Evolutionary conservation across 2,329 filamentous ascomycete species (phyloP).

Genomic region (Coniochaeta ligniaria): DNA sequence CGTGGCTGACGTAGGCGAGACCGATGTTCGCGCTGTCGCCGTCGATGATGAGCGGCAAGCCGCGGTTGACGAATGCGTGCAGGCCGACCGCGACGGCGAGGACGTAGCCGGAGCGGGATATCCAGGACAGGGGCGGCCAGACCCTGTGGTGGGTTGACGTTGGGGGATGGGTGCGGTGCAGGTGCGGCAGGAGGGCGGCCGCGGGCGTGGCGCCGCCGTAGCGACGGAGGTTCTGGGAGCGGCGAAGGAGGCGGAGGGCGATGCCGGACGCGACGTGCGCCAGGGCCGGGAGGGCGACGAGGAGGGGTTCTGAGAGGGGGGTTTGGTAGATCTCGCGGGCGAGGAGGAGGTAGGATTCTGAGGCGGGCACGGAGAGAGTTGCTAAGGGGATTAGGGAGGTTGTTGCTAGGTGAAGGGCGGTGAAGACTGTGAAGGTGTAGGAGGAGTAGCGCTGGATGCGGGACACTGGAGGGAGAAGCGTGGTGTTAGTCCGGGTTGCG

Average conservation of each 20-base stretch:
- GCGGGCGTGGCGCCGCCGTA: constrained; percentile 63
- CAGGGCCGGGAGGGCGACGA: constrained; percentile 68
- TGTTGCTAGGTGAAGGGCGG: constrained; percentile 70
- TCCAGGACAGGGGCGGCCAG: constrained; percentile 68
- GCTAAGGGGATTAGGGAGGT: constrained; percentile 74
- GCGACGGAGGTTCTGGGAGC: constrained; percentile 61
- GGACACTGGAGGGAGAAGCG: constrained; percentile 47
- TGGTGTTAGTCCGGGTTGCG: constrained; percentile 6
- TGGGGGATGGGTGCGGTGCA: constrained; percentile 19
- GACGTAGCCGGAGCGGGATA: constrained; percentile 65
- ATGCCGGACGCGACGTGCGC: constrained; percentile 74
- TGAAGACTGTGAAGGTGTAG: constrained; percentile 74
- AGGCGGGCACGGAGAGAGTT: constrained; percentile 63
- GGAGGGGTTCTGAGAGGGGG: constrained; percentile 66
- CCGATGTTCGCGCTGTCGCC: constrained; percentile 84
- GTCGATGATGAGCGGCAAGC: constrained; percentile 67
- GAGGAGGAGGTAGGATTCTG: constrained; percentile 82
- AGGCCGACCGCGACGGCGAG: constrained; percentile 58
- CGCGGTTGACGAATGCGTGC: constrained; percentile 70
- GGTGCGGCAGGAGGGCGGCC: constrained; percentile 34
- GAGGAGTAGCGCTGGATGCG: constrained; percentile 83
- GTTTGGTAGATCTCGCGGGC: constrained; percentile 91
- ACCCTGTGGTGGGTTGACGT: constrained; percentile 18
- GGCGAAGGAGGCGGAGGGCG: constrained; percentile 66
- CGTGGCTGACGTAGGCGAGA: constrained; percentile 76